Evolutionary conservation across 177 flowering plant species (phyloP).

Genomic region (Telopea speciosissima): DNA sequence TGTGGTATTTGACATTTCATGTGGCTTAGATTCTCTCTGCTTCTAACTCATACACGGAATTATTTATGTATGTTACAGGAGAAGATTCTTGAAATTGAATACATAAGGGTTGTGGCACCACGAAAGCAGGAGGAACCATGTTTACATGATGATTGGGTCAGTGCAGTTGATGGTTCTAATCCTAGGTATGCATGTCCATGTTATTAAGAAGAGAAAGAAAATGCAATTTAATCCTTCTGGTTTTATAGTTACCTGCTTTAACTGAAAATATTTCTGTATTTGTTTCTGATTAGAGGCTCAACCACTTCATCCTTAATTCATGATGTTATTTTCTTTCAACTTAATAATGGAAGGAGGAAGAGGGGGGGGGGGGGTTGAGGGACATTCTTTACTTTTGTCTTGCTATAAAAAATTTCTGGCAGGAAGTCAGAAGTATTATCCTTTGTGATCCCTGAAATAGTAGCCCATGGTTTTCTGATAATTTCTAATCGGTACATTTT

Average conservation of each 20-base stretch:
- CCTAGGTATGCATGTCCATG: conserved; percentile 47
- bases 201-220: background rate
- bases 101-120: conserved; percentile 75
- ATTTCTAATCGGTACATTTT: background rate
- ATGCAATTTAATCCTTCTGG: background rate
- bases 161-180: conserved; percentile 85
- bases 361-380: background rate
- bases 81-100: conserved; percentile 79
- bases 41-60: background rate
- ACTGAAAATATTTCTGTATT: background rate
- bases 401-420: no score
- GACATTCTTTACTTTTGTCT: no score
- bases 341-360: background rate
- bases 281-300: background rate
- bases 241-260: background rate
- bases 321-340: background rate
- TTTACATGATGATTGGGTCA: conserved; percentile 94
- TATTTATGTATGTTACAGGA: conserved; percentile 47
- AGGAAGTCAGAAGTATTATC: no score
- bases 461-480: background rate
- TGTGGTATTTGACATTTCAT: no score
- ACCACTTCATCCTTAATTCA: no score
- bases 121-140: conserved; percentile 73
- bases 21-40: no score
- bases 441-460: no score